Evolutionary conservation across 768 basidiomycete genomes (phyloP).

Genomic region (Sporobolomyces phaffii): DNA sequence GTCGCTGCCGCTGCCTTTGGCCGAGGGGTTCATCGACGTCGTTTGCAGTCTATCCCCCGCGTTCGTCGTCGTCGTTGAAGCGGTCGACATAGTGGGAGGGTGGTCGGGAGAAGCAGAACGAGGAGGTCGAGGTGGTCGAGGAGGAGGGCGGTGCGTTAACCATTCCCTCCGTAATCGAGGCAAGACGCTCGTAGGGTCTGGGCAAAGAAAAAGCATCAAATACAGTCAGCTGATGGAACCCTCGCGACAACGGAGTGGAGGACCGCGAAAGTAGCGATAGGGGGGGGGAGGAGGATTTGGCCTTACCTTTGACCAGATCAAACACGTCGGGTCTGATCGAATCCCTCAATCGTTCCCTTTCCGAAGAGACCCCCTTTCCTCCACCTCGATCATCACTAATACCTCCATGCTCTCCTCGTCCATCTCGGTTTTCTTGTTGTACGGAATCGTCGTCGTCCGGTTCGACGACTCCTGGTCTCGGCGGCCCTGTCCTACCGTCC

Average conservation of each 20-base stretch:
- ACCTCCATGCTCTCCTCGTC: background rate
- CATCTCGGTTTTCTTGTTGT: background rate
- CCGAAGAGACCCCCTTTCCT: background rate
- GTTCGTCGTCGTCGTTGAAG: background rate
- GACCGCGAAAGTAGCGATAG: background rate
- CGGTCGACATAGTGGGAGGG: background rate
- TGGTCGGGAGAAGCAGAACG: background rate
- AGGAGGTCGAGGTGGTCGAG: slow-evolving; percentile 36
- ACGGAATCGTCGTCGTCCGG: too few relatives aligned
- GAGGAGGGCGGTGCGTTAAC: slow-evolving; percentile 52
- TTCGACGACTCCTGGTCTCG: too few relatives aligned
- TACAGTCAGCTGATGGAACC: background rate
- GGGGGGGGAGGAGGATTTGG: background rate
- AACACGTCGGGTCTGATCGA: slow-evolving; percentile 63
- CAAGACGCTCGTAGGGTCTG: slow-evolving; percentile 37
- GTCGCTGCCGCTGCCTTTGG: too few relatives aligned
- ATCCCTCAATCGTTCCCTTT: slow-evolving; percentile 35
- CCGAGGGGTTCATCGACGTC: slow-evolving; percentile 19
- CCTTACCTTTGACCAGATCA: slow-evolving; percentile 69
- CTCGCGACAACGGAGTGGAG: too few relatives aligned
- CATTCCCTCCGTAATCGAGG: slow-evolving; percentile 37
- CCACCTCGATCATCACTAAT: too few relatives aligned
- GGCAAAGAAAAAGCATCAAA: slow-evolving; percentile 29
- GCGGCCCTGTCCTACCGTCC: too few relatives aligned
- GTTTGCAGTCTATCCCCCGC: background rate